Evolutionary conservation across 2,329 filamentous ascomycete species (phyloP).

Genomic region (Dryadomyces sulphureus): DNA sequence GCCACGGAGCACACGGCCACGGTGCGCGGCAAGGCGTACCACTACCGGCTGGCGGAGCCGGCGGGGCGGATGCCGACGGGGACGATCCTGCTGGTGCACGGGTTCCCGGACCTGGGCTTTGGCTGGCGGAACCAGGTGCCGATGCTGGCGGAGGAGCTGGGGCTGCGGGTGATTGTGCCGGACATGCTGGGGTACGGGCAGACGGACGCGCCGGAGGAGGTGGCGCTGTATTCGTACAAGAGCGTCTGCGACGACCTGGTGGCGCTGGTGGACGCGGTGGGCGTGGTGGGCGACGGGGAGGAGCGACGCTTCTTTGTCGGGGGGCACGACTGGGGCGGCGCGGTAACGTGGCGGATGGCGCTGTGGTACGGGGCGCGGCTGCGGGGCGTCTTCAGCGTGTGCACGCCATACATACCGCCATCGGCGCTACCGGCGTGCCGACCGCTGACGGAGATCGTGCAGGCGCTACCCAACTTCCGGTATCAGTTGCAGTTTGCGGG

Average conservation of each 20-base stretch:
- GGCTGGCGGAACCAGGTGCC: constrained; percentile 89
- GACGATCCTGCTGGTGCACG: constrained; percentile 41
- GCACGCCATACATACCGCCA: constrained; percentile 57
- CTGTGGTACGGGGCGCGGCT: constrained; percentile 61
- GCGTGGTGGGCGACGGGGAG: constrained; percentile 20
- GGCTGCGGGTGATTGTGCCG: constrained; percentile 66
- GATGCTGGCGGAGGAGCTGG: constrained; percentile 50
- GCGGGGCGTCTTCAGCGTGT: constrained; percentile 62
- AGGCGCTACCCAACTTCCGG: constrained; percentile 48
- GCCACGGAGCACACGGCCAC: constrained; percentile 47
- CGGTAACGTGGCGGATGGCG: constrained; percentile 55
- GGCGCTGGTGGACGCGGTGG: constrained; percentile 47
- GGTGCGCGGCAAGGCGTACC: constrained; percentile 58
- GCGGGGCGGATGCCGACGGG: constrained; percentile 21
- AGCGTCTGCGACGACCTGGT: constrained; percentile 61
- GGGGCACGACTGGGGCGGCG: constrained; percentile 88
- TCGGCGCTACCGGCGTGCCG: constrained; percentile 25
- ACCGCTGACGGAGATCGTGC: constrained; percentile 40
- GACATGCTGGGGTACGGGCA: constrained; percentile 79
- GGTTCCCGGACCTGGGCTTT: constrained; percentile 69
- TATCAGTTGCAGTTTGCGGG: constrained; percentile 76
- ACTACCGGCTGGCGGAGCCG: constrained; percentile 39
- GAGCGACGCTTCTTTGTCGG: constrained; percentile 54
- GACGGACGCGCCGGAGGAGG: constrained; percentile 51
- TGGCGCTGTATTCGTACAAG: constrained; percentile 55